Percentiles rank a stretch among this genome's conserved stretches.
Conservation (phyloP, 2,329 filamentous ascomycete species). For the Gnomoniopsis smithogilvyi region DNA sequence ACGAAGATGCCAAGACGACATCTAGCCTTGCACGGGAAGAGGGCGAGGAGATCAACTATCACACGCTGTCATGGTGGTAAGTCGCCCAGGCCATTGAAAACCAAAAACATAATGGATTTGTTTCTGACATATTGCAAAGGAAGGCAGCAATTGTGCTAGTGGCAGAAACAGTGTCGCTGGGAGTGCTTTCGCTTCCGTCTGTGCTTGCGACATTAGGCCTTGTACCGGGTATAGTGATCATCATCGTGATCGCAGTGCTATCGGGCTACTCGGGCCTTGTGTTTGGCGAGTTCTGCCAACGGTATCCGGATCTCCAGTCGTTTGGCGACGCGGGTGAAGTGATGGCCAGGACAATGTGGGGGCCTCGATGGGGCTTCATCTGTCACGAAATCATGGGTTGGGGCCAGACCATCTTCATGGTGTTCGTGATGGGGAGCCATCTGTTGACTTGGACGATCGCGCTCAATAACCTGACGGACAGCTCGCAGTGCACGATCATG, state of each 20-base stretch:
- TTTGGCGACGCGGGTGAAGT: slow-evolving; percentile 65
- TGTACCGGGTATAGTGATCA: slow-evolving; percentile 70
- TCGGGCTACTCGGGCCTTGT: slow-evolving; percentile 61
- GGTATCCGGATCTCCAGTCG: slow-evolving; percentile 64
- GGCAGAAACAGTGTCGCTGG: slow-evolving; percentile 43
- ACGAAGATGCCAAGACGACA: slow-evolving; percentile 9
- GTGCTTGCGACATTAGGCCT: slow-evolving; percentile 70
- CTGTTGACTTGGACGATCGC: slow-evolving; percentile 66
- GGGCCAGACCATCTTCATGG: slow-evolving; percentile 57
- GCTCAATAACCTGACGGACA: slow-evolving; percentile 60
- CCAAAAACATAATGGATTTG: not conserved
- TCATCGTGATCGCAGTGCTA: slow-evolving; percentile 61
- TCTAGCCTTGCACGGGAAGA: slow-evolving; percentile 16
- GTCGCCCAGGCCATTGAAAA: not conserved
- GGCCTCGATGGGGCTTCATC: slow-evolving; percentile 39
- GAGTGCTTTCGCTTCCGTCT: slow-evolving; percentile 69
- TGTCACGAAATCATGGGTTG: slow-evolving; percentile 59
- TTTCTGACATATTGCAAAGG: slow-evolving; percentile 26
- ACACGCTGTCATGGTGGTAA: slow-evolving; percentile 17
- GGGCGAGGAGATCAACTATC: slow-evolving; percentile 14
- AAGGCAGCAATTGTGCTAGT: slow-evolving; percentile 42
- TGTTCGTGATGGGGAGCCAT: slow-evolving; percentile 69
- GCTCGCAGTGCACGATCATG: slow-evolving; percentile 60
- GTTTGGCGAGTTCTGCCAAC: slow-evolving; percentile 66
- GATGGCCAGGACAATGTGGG: slow-evolving; percentile 39